Evolutionary conservation across 202 grass and related monocot genomes (phyloP).

Genomic region (Hordeum pubiflorum): DNA sequence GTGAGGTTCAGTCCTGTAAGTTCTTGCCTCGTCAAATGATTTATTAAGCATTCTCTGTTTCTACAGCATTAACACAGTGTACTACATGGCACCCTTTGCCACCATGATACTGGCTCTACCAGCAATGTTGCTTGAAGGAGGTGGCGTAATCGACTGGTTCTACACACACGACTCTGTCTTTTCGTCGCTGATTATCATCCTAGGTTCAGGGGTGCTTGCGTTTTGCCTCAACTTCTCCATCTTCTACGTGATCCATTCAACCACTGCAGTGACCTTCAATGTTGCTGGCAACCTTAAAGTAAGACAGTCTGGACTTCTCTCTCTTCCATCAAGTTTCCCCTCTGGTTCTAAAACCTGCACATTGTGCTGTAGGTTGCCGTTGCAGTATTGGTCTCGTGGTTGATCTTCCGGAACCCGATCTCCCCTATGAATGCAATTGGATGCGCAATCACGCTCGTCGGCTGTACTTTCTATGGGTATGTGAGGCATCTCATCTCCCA

Average conservation of each 20-base stretch:
- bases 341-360: background rate
- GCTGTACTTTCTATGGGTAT: constrained; percentile 96
- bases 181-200: constrained; percentile 60
- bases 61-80: constrained; percentile 92
- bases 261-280: constrained; percentile 93
- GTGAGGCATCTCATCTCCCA: constrained; percentile 73
- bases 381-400: constrained; percentile 77
- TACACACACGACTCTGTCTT: constrained; percentile 60
- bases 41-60: constrained; percentile 14
- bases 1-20: background rate
- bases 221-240: constrained; percentile 99
- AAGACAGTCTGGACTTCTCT: constrained; percentile 15
- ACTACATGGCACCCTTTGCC: constrained; percentile 97
- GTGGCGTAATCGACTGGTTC: constrained; percentile 76
- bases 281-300: constrained; percentile 97
- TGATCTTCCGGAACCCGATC: constrained; percentile 91
- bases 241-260: constrained; percentile 97
- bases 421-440: constrained; percentile 81
- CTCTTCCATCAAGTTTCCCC: background rate
- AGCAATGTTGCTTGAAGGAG: constrained; percentile 76
- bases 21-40: background rate
- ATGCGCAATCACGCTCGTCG: constrained; percentile 72
- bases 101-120: constrained; percentile 87
- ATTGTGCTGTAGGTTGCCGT: constrained; percentile 62
- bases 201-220: constrained; percentile 72